These are phyloP conservation scores for Cardamine chenopodiifolia DNA, from an alignment of 345 rosid species.

Conservation along the genomic window DNA sequence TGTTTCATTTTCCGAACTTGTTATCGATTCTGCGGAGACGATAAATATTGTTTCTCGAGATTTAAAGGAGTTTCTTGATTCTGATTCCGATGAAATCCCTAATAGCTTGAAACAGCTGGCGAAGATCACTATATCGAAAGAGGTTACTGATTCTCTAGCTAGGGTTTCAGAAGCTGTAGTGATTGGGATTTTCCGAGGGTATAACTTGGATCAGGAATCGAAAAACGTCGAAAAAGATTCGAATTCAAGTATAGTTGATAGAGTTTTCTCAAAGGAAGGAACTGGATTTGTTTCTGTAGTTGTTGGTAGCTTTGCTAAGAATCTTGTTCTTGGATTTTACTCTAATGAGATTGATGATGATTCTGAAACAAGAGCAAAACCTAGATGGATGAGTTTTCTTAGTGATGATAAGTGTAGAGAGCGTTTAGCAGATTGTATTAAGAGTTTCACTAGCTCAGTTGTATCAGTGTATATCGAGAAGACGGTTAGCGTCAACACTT, in stretches of 20 bases:
- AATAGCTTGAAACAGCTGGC: slow-evolving; percentile 79
- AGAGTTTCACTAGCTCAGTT: slow-evolving; percentile 77
- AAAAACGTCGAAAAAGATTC: slow-evolving; percentile 11
- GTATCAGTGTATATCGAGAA: slow-evolving; percentile 85
- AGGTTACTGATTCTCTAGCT: slow-evolving; percentile 62
- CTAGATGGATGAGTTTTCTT: slow-evolving; percentile 61
- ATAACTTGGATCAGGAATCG: slow-evolving; percentile 33
- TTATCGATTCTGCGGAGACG: slow-evolving; percentile 67
- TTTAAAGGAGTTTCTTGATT: slow-evolving; percentile 63
- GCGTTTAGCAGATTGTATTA: slow-evolving; percentile 75
- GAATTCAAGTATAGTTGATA: slow-evolving; percentile 52
- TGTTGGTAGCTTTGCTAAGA: slow-evolving; percentile 87
- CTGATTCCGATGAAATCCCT: slow-evolving; percentile 79
- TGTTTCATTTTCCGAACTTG: slow-evolving; percentile 63
- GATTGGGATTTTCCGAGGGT: slow-evolving; percentile 65
- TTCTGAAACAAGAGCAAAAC: slow-evolving; percentile 21
- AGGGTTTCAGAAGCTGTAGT: slow-evolving; percentile 67
- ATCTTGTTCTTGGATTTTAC: slow-evolving; percentile 80
- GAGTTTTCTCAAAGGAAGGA: slow-evolving; percentile 65
- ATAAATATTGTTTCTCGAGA: slow-evolving; percentile 64
- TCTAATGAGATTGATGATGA: slow-evolving; percentile 31
- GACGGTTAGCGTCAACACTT: slow-evolving; percentile 65
- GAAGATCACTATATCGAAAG: slow-evolving; percentile 68
- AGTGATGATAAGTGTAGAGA: slow-evolving; percentile 63
- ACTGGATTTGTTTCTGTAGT: slow-evolving; percentile 84